Evolutionary conservation across 2,329 filamentous ascomycete genomes (phyloP).

Genomic region (Colletotrichum musicola): DNA sequence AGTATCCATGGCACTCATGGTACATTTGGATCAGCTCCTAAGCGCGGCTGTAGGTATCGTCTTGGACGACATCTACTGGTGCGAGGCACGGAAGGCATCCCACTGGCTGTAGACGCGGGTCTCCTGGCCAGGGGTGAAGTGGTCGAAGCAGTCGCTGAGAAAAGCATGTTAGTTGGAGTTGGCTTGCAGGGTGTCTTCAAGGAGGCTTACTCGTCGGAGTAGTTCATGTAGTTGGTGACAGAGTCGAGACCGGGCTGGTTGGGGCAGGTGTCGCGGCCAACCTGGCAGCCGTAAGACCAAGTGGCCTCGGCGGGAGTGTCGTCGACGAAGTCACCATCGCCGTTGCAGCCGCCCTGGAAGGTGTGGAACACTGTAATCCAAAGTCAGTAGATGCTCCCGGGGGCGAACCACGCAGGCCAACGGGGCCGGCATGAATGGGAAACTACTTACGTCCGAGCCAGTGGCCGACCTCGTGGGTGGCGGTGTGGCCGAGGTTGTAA

Average conservation of each 20-base stretch:
- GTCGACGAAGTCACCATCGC: conserved; percentile 52
- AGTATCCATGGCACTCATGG: no score
- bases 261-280: conserved; percentile 52
- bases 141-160: conserved; percentile 54
- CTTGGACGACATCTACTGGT: conserved; percentile 1
- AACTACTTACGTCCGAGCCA: conserved; percentile 54
- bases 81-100: conserved; percentile 44
- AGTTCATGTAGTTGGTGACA: conserved; percentile 56
- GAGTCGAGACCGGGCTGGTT: conserved; percentile 47
- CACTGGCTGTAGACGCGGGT: conserved; percentile 49
- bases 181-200: conserved; percentile 1
- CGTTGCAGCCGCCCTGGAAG: conserved; percentile 55
- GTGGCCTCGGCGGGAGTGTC: conserved; percentile 55
- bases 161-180: neutral
- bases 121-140: conserved; percentile 58
- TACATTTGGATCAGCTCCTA: no score
- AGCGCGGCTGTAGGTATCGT: neutral
- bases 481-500: conserved; percentile 50
- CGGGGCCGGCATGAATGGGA: neutral
- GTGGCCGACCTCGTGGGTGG: conserved; percentile 60
- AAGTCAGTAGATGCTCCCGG: neutral
- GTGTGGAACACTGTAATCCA: conserved; percentile 54
- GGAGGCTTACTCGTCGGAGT: conserved; percentile 54
- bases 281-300: conserved; percentile 50
- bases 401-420: no score